Evolutionary conservation across 2,329 filamentous ascomycete genomes (phyloP).

Genomic region (Colletotrichum gigasporum): DNA sequence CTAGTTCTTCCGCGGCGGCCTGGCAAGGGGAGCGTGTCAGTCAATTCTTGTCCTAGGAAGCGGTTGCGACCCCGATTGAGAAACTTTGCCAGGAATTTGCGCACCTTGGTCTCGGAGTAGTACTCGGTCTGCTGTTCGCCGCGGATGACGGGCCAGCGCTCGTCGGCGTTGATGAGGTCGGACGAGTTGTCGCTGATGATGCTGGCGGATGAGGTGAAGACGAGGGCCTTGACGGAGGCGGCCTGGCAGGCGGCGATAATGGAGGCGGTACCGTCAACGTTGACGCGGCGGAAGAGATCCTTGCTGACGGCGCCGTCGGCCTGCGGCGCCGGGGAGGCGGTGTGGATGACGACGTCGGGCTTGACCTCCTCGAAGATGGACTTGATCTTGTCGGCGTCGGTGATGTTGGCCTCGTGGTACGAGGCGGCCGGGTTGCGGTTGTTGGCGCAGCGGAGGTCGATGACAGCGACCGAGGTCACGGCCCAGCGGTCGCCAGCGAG

Average conservation of each 20-base stretch:
- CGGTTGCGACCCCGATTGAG: too few relatives aligned
- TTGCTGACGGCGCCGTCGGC: conserved; percentile 60
- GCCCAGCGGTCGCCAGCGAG: conserved; percentile 57
- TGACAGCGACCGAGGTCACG: conserved; percentile 68
- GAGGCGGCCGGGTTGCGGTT: conserved; percentile 70
- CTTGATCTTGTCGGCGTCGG: conserved; percentile 68
- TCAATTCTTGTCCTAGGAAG: neutral
- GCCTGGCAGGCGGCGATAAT: conserved; percentile 78
- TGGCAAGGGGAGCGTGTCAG: conserved; percentile 33
- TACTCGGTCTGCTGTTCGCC: conserved; percentile 78
- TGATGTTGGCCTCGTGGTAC: conserved; percentile 84
- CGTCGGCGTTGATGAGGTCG: conserved; percentile 86
- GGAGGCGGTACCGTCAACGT: conserved; percentile 84
- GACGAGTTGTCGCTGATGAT: conserved; percentile 83
- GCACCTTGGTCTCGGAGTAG: conserved; percentile 91
- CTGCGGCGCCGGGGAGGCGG: conserved; percentile 76
- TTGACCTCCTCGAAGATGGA: conserved; percentile 71
- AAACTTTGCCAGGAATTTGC: conserved; percentile 1
- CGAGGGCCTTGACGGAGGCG: conserved; percentile 79
- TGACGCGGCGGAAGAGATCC: conserved; percentile 80
- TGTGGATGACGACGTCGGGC: conserved; percentile 91
- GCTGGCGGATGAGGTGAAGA: conserved; percentile 91
- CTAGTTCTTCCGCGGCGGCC: conserved; percentile 84
- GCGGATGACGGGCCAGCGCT: conserved; percentile 80
- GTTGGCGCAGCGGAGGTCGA: conserved; percentile 76